Evolutionary conservation across 2,329 filamentous ascomycete species (phyloP).

Genomic region (Botrytis medusae): DNA sequence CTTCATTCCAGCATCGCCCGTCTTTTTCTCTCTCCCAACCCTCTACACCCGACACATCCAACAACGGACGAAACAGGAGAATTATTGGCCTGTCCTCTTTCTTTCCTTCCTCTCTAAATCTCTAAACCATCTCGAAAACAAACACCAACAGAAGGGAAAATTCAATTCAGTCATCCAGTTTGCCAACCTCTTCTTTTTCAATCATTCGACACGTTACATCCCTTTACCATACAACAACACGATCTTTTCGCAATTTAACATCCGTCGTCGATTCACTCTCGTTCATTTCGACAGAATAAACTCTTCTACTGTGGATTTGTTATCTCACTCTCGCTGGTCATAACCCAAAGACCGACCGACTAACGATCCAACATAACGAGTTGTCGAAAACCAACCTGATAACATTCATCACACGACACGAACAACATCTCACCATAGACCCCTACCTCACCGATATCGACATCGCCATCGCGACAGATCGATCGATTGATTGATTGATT

Average conservation of each 20-base stretch:
- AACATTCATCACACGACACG: not conserved
- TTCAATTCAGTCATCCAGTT: not conserved
- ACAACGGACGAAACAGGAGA: slow-evolving; percentile 15
- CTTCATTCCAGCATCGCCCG: slow-evolving; percentile 19
- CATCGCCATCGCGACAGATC: slow-evolving; percentile 1
- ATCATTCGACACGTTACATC: not conserved
- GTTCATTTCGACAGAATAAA: not conserved
- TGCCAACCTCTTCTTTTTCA: not conserved
- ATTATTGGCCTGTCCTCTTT: slow-evolving; percentile 8
- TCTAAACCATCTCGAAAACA: not conserved
- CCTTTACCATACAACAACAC: not conserved
- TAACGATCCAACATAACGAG: not conserved
- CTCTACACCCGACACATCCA: not conserved
- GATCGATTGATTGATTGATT: not conserved
- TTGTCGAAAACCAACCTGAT: not conserved
- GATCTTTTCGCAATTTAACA: not conserved
- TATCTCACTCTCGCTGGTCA: not conserved
- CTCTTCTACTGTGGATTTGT: not conserved
- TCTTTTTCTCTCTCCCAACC: not conserved
- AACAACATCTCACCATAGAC: not conserved
- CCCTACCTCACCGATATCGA: not conserved
- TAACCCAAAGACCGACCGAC: not conserved
- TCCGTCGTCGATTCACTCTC: slow-evolving; percentile 10
- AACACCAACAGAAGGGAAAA: not conserved
- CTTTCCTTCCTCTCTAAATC: not conserved